Conservation (phyloP, 352 stramenopile genomes). For the Phytopythium ostracodes region DNA sequence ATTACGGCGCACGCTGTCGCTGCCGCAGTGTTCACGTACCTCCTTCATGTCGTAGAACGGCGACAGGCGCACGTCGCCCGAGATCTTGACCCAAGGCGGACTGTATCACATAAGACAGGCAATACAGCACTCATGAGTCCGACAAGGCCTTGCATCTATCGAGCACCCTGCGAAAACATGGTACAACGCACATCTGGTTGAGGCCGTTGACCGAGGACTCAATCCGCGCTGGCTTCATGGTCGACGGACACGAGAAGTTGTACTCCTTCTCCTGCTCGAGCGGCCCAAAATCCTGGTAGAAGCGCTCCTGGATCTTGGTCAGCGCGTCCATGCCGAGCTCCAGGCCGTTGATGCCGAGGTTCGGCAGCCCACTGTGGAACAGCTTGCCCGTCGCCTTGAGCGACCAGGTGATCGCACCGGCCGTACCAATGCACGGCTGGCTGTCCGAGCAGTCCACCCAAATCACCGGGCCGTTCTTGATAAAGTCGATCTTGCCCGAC, state of each 20-base stretch:
- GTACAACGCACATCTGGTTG: conserved; percentile 84
- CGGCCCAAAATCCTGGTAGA: conserved; percentile 88
- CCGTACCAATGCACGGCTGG: conserved; percentile 91
- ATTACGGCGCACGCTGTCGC: no score
- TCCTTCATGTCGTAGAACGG: conserved; percentile 92
- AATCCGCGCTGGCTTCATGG: conserved; percentile 86
- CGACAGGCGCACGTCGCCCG: conserved; percentile 87
- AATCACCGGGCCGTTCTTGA: conserved; percentile 91
- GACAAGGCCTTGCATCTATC: not conserved
- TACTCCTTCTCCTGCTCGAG: conserved; percentile 84
- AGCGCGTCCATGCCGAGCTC: conserved; percentile 88
- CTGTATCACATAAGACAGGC: conserved; percentile 21
- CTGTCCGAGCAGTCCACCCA: conserved; percentile 92
- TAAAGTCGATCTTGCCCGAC: conserved; percentile 87
- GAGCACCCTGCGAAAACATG: not conserved
- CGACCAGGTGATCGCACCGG: conserved; percentile 84
- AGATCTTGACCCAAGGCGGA: conserved; percentile 87
- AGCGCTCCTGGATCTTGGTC: conserved; percentile 81
- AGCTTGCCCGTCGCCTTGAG: conserved; percentile 90
- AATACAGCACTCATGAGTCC: no score
- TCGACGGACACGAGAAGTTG: conserved; percentile 88
- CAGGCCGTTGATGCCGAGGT: conserved; percentile 88
- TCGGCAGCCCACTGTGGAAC: conserved; percentile 89
- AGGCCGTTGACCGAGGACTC: conserved; percentile 74
- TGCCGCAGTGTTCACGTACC: conserved; percentile 15